phyloP scores from a whole-genome alignment of 495 filamentous ascomycete species.

The Penicillium ucsense region DNA sequence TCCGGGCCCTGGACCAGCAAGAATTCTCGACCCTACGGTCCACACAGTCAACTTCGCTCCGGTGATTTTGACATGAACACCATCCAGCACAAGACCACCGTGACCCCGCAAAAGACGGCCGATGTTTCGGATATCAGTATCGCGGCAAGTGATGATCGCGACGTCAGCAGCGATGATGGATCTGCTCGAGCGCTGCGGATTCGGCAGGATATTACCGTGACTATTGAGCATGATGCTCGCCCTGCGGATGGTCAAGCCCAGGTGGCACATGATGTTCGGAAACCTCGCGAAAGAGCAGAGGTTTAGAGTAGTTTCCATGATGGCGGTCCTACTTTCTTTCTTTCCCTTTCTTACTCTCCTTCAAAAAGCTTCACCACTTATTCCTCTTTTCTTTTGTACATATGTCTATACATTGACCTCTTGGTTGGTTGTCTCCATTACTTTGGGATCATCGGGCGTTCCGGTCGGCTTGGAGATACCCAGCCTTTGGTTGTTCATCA shows the following conservation, averaged over 20 bases:
- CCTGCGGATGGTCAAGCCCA: constrained; percentile 15
- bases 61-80: constrained; percentile 28
- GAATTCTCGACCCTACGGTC: constrained; percentile 26
- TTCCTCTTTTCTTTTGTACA: no score
- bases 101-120: constrained; percentile 20
- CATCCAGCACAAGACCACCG: constrained; percentile 19
- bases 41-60: constrained; percentile 22
- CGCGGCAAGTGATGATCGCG: constrained; percentile 18
- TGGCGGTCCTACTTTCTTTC: background rate
- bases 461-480: constrained; percentile 12
- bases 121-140: constrained; percentile 25
- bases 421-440: no score
- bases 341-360: background rate
- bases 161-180: constrained; percentile 30
- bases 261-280: constrained; percentile 3
- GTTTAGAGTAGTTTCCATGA: constrained; percentile 1
- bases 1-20: constrained; percentile 29
- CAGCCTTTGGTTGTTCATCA: constrained; percentile 3
- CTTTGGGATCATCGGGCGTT: background rate
- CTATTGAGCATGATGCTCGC: constrained; percentile 28
- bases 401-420: no score
- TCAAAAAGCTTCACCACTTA: no score
- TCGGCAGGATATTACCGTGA: constrained; percentile 37
- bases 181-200: constrained; percentile 35
- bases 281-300: constrained; percentile 5